Base-by-base conservation (phyloP, 495 filamentous ascomycete species). In the Lineolata rhizophorae region DNA sequence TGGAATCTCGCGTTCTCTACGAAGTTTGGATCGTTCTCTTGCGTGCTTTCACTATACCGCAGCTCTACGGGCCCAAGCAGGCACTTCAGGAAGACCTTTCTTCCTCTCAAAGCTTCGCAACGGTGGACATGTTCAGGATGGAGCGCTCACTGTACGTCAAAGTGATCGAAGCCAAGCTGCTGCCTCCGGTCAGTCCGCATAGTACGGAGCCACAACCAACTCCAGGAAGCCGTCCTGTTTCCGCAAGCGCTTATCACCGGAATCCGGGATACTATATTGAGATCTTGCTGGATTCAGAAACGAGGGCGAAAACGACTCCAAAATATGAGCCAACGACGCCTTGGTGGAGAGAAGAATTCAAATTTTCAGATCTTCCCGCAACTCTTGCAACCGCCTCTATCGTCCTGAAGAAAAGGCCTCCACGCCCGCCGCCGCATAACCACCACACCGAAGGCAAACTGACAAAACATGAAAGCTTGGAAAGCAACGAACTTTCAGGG, bases 1-100 rank as follows among this genome's bases (percentile, higher is more conserved):
- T 95, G 11, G 90, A 95, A 40, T 82, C 70, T 13, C 64, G 90
- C 13, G 74, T 92, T 1, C 56, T 87, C 4, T 92, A 87, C 46
- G 87, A 99, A 45, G 90, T 92, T 9, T 95, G 87, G 90, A 84
- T 92, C 47, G 87, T 92, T 5, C 61, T 99, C 17, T 47, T 99
- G 17, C 67, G 84, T 37, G 83, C 87, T 1, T 95, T 94, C 45
- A 79, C 87, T 1, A 77, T 90, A 30, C 90, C 90, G 5, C 85
- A 95, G 46, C 60, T 99, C 19, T 95, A 92, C 42, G 76, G 76
- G 9, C 54, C 47, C 18, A 52, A 76, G 31, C 45, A 50, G 27
- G 35, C 45, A n/a, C 35, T 48, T 26, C 41, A 45, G n/a, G 50
- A 56, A 11, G 42, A 54, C 11, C 34, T 37, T 44, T 42, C 41